Evolutionary conservation across 176 grass and related monocot species (phyloP), one percentile per base, ranked within the genome.

Genomic region (Tuctoria greenei): DNA sequence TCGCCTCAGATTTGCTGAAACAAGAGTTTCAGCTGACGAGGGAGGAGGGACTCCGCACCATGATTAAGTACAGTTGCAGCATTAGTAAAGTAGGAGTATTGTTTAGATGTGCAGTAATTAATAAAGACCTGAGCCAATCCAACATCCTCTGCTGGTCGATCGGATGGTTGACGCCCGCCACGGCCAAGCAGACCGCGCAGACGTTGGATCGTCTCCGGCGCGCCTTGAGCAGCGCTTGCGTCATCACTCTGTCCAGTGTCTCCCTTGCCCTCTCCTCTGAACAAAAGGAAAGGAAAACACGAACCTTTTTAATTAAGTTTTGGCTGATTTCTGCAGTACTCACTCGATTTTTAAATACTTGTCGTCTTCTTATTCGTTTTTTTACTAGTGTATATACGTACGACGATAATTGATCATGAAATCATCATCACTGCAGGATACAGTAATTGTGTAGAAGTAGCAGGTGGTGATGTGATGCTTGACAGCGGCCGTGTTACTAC

Each of bases 81-180:
- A 50, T 7, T 52, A 20, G 0, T 34, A 36, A n/a, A n/a, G n/a
- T n/a, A n/a, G n/a, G n/a, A n/a, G n/a, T n/a, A n/a, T 31, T 49
- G 6, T 14, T 24, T 50, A 44, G 54, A 8, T 31, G 15, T 62
- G 45, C 10, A 67, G 45, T 50, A 27, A 61, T n/a, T n/a, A n/a
- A n/a, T n/a, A n/a, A n/a, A 43, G 54, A 87, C 91, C 84, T 87
- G 51, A 93, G 91, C 91, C 91, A 93, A 4, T 87, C 80, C 31
- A 90, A 5, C 80, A 90, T 85, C 39, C 91, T 85, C 52, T 87
- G 84, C 66, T 90, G 91, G 71, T 93, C 91, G 7, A 86, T 15
- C 8, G 87, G 91, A 46, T 90, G 91, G 51, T 93, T 88, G 8
- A 90, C 91, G 1, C 91, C 91, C 6, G 87, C 85, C 16, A 93